Conservation (phyloP, 75 land plant genomes). For the Pseudotsuga menziesii region DNA sequence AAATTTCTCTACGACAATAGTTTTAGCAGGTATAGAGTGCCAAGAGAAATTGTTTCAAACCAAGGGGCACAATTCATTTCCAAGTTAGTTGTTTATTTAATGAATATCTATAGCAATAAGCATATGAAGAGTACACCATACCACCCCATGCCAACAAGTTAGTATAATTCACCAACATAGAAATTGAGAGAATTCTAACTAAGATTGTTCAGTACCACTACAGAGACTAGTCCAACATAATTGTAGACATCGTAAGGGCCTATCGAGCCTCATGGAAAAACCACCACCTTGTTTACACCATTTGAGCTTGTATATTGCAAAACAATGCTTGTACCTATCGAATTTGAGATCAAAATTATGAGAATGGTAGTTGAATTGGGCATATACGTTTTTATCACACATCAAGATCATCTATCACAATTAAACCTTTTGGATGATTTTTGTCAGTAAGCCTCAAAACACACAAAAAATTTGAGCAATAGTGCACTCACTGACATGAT, state of each 20-base stretch:
- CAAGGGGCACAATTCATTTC: no score
- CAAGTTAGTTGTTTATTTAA: no score
- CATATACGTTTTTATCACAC: no score
- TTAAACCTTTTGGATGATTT: not conserved
- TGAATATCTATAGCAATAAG: no score
- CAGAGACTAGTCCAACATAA: not conserved
- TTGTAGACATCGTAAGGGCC: not conserved
- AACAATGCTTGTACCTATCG: not conserved
- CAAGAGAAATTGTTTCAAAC: no score
- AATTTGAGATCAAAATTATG: not conserved
- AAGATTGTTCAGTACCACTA: not conserved
- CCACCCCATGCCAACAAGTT: not conserved
- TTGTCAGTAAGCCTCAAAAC: no score
- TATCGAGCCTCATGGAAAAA: not conserved
- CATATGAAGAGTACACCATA: no score
- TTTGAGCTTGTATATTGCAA: not conserved
- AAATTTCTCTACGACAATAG: no score
- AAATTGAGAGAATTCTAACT: not conserved
- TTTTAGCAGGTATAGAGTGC: no score
- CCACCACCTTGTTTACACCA: not conserved
- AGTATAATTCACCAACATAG: not conserved
- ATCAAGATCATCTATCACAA: no score
- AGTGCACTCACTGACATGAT: no score
- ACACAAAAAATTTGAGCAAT: no score
- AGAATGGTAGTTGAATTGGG: not conserved